Conservation (phyloP, 1,284 basidiomycete species). For the Ceratobasidium sp. region DNA sequence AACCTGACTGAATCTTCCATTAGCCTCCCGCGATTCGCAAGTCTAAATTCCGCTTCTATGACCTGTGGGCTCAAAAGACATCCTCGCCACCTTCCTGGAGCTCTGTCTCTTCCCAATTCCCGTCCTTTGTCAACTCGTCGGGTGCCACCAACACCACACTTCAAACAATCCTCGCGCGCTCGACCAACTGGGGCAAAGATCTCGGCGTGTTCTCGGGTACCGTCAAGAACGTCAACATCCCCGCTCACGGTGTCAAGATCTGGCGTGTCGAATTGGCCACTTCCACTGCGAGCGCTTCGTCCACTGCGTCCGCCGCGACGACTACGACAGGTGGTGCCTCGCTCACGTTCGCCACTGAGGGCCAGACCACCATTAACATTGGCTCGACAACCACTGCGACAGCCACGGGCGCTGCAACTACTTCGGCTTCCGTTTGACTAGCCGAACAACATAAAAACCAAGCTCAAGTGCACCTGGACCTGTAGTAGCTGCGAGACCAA, state of each 20-base stretch:
- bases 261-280: conserved; percentile 38
- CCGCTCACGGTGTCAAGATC: conserved; percentile 48
- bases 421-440: too few species aligned
- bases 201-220: conserved; percentile 47
- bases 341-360: too few species aligned
- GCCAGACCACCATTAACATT: too few species aligned
- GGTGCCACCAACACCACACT: conserved; percentile 10
- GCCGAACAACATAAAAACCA: too few species aligned
- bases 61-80: conserved; percentile 52
- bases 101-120: conserved; percentile 28
- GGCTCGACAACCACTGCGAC: background rate
- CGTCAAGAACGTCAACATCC: conserved; percentile 45
- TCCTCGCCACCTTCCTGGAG: conserved; percentile 12
- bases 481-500: background rate
- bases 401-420: too few species aligned
- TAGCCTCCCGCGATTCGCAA: conserved; percentile 45
- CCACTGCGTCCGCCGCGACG: background rate
- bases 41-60: conserved; percentile 48
- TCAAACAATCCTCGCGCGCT: conserved; percentile 18
- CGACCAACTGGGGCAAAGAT: conserved; percentile 49
- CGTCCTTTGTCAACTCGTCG: conserved; percentile 11
- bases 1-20: background rate
- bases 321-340: background rate
- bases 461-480: background rate
- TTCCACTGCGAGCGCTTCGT: background rate